Conservation (phyloP, 2,329 filamentous ascomycete genomes). For the Penicillium sp. region DNA sequence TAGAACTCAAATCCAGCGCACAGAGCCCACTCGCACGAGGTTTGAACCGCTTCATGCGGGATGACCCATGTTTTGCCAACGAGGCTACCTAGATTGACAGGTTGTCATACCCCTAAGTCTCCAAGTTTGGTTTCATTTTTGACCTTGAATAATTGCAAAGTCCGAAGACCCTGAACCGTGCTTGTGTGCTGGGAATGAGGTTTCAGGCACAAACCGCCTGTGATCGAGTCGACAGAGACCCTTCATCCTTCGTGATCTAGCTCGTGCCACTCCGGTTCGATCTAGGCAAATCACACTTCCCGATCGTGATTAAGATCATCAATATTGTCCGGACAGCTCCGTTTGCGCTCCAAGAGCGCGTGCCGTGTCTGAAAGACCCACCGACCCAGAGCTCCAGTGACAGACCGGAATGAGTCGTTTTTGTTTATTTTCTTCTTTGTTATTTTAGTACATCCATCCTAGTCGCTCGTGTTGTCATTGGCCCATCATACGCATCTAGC, state of each 20-base stretch:
- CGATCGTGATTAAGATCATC: conserved; percentile 11
- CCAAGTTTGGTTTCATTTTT: not conserved
- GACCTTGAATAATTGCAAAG: not conserved
- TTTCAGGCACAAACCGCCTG: not conserved
- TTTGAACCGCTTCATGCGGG: not conserved
- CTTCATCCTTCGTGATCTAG: conserved; percentile 8
- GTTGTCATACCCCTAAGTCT: not conserved
- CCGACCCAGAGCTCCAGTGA: conserved; percentile 9
- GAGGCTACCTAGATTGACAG: not conserved
- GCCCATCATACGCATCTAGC: not conserved
- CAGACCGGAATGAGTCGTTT: conserved; percentile 10
- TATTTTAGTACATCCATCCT: not conserved
- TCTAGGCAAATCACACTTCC: conserved; percentile 9
- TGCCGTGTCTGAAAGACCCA: conserved; percentile 21
- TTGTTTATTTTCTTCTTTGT: not conserved
- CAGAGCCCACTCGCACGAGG: not conserved
- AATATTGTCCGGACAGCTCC: conserved; percentile 11
- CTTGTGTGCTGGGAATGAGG: not conserved
- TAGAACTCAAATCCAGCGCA: not conserved
- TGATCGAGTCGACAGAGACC: not conserved
- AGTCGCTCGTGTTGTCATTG: not conserved
- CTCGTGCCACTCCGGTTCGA: not conserved
- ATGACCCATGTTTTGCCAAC: not conserved
- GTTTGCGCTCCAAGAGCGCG: conserved; percentile 4
- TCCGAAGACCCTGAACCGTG: not conserved